Base-by-base conservation (phyloP, 441 rosid species). In the Syzygium syzygioides region DNA sequence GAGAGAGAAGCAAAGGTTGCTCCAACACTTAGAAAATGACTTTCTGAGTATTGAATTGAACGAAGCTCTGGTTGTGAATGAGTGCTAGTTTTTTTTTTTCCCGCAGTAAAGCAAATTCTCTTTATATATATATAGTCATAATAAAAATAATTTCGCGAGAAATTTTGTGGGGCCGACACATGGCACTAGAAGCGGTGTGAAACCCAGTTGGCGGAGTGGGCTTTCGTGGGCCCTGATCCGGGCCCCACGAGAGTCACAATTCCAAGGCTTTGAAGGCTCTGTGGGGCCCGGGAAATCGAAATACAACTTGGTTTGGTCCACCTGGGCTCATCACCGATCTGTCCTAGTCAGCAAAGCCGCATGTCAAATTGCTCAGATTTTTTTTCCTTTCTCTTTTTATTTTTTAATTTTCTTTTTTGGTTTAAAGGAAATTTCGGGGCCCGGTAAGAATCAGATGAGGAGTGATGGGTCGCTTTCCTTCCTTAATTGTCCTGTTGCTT, bases 201-300 rank as follows among this genome's bases (percentile, higher is more conserved):
- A 88, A 54, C 64, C 79, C 84, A 53, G 95, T 85, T 93, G 94
- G 95, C 93, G 56, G 93, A 60, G 89, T 91, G 96, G 94, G 94
- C 92, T 90, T 45, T 50, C 48, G 91, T 86, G 91, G 93, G 92
- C 90, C 90, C 88, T 86, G 76, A 86, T 37, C 90, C 34, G 13
- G 66, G 92, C 89, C 90, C 92, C 89, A 64, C 91, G 71, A 17
- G 83, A 90, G 91, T 92, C 90, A 86, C 92, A 68, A 90, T 91
- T 90, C 91, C 87, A 4, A 90, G 64, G 87, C 90, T 60, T 76
- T 85, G 88, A 45, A 11, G 28, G 90, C 53, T 66, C 26, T 79
- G 91, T 53, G 88, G 80, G 90, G 90, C 62, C 52, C 92, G 20
- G 52, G 53, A 89, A 88, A 87, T 79, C 86, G n/a, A 9, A 3